Conservation (phyloP, 805 yeast species). For the Yamadazyma tumulicola region DNA sequence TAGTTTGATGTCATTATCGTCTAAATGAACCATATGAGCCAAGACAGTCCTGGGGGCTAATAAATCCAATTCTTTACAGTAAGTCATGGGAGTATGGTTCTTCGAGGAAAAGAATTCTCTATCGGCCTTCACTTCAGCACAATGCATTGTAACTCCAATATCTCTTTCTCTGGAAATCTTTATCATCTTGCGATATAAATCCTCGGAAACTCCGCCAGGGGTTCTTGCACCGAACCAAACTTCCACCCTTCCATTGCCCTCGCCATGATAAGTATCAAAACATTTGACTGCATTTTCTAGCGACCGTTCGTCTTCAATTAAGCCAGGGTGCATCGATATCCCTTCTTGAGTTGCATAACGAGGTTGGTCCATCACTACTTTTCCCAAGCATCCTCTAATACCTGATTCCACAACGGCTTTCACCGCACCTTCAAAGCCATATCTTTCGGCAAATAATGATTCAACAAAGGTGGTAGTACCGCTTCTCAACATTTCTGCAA, state of each 20-base stretch:
- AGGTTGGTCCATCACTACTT: constrained; percentile 9
- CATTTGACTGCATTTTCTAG: constrained; percentile 5
- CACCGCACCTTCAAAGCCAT: constrained; percentile 10
- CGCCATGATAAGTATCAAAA: constrained; percentile 5
- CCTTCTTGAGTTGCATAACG: constrained; percentile 9
- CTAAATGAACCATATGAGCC: constrained; percentile 9
- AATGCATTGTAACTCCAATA: constrained; percentile 9
- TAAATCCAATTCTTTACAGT: constrained; percentile 7
- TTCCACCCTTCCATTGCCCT: constrained; percentile 6
- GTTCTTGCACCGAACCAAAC: constrained; percentile 11
- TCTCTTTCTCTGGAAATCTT: constrained; percentile 4
- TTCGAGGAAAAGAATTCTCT: constrained; percentile 8
- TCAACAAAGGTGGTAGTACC: constrained; percentile 11
- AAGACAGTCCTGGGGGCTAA: constrained; percentile 7
- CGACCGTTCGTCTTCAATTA: constrained; percentile 7
- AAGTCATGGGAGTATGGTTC: constrained; percentile 8
- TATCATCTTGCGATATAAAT: constrained; percentile 8
- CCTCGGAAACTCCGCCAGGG: constrained; percentile 10
- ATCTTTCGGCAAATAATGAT: constrained; percentile 9
- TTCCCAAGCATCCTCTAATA: constrained; percentile 8
- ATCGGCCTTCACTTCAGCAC: constrained; percentile 8
- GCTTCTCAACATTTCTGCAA: constrained; percentile 9
- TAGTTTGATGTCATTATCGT: constrained; percentile 6
- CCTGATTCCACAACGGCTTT: constrained; percentile 9
- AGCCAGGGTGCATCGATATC: constrained; percentile 8